Evolutionary conservation across 2,329 filamentous ascomycete species (phyloP).

Genomic region (Seiridium unicorne): DNA sequence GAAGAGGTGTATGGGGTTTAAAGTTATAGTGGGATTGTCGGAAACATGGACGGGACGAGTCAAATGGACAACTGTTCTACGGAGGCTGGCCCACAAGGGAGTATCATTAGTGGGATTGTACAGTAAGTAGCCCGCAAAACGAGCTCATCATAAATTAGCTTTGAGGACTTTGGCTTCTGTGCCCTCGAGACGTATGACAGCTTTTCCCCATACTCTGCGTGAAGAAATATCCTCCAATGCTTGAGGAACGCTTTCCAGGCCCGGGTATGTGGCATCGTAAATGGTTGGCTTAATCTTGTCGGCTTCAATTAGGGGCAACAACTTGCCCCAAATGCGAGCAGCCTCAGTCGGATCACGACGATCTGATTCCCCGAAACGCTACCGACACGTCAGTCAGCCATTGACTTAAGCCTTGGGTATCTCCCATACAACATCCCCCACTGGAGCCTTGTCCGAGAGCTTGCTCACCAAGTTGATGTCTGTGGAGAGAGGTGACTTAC

Average conservation of each 20-base stretch:
- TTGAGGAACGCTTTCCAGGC: conserved; percentile 44
- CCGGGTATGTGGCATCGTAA: conserved; percentile 44
- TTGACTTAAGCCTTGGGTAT: neutral
- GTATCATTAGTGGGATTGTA: neutral
- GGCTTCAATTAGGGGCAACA: conserved; percentile 44
- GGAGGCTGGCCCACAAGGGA: neutral
- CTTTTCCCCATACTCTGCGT: conserved; percentile 54
- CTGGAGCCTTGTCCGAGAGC: too few relatives aligned
- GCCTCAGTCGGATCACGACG: conserved; percentile 46
- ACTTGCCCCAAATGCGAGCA: conserved; percentile 47
- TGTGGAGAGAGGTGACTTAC: conserved; percentile 26
- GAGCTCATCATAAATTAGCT: neutral
- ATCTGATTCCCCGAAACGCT: conserved; percentile 57
- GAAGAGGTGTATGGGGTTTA: conserved; percentile 79
- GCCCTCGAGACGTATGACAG: conserved; percentile 42
- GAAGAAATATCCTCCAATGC: conserved; percentile 50
- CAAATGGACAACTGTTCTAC: neutral
- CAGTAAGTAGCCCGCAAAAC: neutral
- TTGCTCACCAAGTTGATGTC: too few relatives aligned
- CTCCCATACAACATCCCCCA: neutral
- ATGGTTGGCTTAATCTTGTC: conserved; percentile 50
- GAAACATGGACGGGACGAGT: neutral
- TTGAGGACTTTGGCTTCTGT: neutral
- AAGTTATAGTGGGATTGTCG: conserved; percentile 24
- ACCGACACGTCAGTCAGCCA: neutral